Conservation (phyloP, 1,284 basidiomycete genomes). For the Moesziomyces aphidis region DNA sequence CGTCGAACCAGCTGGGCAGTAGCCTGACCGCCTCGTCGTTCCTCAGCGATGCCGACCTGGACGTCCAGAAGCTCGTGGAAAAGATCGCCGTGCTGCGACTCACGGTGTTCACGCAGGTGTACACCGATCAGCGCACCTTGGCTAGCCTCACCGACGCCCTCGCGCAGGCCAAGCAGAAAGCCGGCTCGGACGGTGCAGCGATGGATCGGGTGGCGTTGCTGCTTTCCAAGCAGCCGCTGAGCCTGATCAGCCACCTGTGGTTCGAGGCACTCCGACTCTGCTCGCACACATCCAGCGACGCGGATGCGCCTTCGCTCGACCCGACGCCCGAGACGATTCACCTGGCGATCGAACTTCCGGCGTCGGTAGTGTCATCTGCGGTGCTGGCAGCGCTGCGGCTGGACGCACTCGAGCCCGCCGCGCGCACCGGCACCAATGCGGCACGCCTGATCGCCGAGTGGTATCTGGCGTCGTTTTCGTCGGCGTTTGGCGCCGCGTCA, state of each 20-base stretch:
- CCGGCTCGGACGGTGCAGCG: constrained; percentile 9
- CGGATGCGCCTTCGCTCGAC: constrained; percentile 40
- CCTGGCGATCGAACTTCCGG: constrained; percentile 43
- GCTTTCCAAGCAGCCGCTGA: constrained; percentile 33
- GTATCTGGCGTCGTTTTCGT: constrained; percentile 50
- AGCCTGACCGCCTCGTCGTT: constrained; percentile 33
- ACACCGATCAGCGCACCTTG: constrained; percentile 26
- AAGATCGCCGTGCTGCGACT: constrained; percentile 48
- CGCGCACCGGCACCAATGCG: constrained; percentile 33
- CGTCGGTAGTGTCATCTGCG: constrained; percentile 48
- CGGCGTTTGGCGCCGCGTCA: constrained; percentile 23
- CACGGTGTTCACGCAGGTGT: constrained; percentile 47
- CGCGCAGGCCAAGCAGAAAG: constrained; percentile 14
- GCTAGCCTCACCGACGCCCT: constrained; percentile 20
- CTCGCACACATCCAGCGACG: constrained; percentile 23
- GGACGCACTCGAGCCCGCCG: constrained; percentile 23
- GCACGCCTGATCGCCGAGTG: constrained; percentile 55
- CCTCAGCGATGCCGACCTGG: constrained; percentile 21
- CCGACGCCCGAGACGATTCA: constrained; percentile 37
- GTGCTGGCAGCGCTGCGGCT: constrained; percentile 52
- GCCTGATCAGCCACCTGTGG: constrained; percentile 52
- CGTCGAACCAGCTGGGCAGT: constrained; percentile 30
- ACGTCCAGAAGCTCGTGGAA: constrained; percentile 26
- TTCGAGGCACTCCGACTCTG: constrained; percentile 45
- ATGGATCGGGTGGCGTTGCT: constrained; percentile 31